phyloP scores from a whole-genome alignment of 2,329 filamentous ascomycete genomes.

The Colletotrichum higginsianum region DNA sequence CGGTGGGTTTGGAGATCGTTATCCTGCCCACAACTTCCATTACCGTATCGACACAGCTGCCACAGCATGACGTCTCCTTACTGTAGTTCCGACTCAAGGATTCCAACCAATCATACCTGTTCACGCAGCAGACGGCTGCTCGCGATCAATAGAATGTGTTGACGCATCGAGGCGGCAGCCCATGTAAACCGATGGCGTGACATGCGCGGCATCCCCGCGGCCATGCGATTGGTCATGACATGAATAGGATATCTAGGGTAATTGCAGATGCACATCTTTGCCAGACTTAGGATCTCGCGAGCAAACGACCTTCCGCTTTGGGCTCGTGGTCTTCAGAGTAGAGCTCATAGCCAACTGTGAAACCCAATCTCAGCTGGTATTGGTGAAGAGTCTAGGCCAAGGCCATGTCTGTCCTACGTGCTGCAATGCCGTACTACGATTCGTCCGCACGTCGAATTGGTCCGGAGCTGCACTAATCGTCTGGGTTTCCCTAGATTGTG shows the following conservation, averaged over 20 bases:
- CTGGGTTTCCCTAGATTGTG: neutral
- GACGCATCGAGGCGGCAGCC: neutral
- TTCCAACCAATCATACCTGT: neutral
- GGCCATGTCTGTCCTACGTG: too few relatives aligned
- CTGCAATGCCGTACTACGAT: too few relatives aligned
- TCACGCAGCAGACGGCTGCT: neutral
- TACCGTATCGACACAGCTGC: too few relatives aligned
- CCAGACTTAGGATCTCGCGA: neutral
- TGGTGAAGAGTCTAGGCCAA: too few relatives aligned
- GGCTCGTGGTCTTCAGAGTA: too few relatives aligned
- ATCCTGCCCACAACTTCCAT: neutral
- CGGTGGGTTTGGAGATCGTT: neutral
- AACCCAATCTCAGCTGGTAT: too few relatives aligned
- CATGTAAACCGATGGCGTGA: neutral
- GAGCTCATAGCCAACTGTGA: too few relatives aligned
- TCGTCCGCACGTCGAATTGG: too few relatives aligned
- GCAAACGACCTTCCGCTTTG: constrained; percentile 6
- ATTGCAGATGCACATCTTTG: too few relatives aligned
- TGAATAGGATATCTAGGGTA: neutral
- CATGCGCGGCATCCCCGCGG: neutral
- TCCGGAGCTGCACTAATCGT: too few relatives aligned
- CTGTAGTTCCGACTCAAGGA: neutral
- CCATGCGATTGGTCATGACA: neutral
- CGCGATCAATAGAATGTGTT: neutral
- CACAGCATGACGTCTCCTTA: too few relatives aligned